These are phyloP conservation scores for Exserohilum rostratum DNA, from an alignment of 2,329 filamentous ascomycete genomes.

Conservation along the genomic window DNA sequence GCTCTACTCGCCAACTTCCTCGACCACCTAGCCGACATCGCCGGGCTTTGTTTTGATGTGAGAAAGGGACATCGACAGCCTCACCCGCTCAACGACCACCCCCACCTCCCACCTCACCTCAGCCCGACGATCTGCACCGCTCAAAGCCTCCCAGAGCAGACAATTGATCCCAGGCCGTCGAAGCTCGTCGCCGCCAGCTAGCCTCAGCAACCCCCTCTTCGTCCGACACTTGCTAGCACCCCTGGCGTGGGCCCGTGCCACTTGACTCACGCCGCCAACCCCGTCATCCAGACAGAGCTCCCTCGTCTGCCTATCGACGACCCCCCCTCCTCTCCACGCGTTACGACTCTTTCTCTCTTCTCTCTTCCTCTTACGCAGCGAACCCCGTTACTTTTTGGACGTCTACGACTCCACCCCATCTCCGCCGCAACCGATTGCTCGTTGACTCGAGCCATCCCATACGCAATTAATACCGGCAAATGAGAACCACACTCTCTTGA, in stretches of 20 bases:
- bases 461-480: slow-evolving; percentile 50
- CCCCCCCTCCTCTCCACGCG: slow-evolving; percentile 45
- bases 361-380: slow-evolving; percentile 46
- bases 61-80: slow-evolving; percentile 26
- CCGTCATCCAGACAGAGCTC: slow-evolving; percentile 33
- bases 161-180: neutral
- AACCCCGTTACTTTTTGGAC: slow-evolving; percentile 41
- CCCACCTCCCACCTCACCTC: slow-evolving; percentile 23
- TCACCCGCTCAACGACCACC: slow-evolving; percentile 9
- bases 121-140: slow-evolving; percentile 16
- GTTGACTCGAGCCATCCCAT: slow-evolving; percentile 49
- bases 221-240: slow-evolving; percentile 34
- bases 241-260: slow-evolving; percentile 39
- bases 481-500: slow-evolving; percentile 54
- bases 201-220: slow-evolving; percentile 22
- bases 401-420: slow-evolving; percentile 29
- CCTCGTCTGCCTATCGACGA: slow-evolving; percentile 36
- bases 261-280: slow-evolving; percentile 45
- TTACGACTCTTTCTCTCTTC: slow-evolving; percentile 39
- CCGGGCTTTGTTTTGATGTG: slow-evolving; percentile 44
- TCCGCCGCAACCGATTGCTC: slow-evolving; percentile 38
- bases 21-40: slow-evolving; percentile 35
- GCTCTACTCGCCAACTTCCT: slow-evolving; percentile 41
- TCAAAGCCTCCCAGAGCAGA: neutral
- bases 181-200: slow-evolving; percentile 34